Evolutionary conservation across 805 yeast species (phyloP).

Genomic region (Wickerhamiella lipophila): DNA sequence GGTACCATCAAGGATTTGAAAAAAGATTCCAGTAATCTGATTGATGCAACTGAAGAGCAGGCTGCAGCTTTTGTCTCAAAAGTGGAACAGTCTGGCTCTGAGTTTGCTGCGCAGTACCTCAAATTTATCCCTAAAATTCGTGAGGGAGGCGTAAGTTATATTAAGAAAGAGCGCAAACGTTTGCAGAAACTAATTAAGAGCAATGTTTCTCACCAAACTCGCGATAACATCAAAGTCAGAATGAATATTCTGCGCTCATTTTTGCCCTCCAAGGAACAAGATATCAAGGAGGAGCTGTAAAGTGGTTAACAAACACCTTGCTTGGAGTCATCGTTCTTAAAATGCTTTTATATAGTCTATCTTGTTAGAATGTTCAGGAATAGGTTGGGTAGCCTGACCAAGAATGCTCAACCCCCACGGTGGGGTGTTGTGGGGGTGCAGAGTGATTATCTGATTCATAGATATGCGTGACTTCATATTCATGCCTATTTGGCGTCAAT

Average conservation of each 20-base stretch:
- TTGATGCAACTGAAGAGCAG: slow-evolving; percentile 21
- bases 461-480: slow-evolving; percentile 1
- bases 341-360: too few relatives aligned
- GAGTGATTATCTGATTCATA: slow-evolving; percentile 2
- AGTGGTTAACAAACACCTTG: not conserved
- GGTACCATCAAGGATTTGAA: slow-evolving; percentile 33
- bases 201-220: slow-evolving; percentile 31
- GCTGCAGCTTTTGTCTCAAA: slow-evolving; percentile 28
- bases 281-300: slow-evolving; percentile 23
- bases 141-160: slow-evolving; percentile 27
- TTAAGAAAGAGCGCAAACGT: slow-evolving; percentile 37
- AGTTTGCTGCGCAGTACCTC: slow-evolving; percentile 21
- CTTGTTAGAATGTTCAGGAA: too few relatives aligned
- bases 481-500: not conserved
- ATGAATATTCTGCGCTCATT: slow-evolving; percentile 37
- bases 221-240: slow-evolving; percentile 42
- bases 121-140: slow-evolving; percentile 24
- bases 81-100: slow-evolving; percentile 19
- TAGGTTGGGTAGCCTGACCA: too few relatives aligned
- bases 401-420: too few relatives aligned
- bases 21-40: slow-evolving; percentile 22
- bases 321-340: too few relatives aligned
- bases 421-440: not conserved
- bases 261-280: slow-evolving; percentile 8
- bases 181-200: slow-evolving; percentile 33